phyloP scores from a whole-genome alignment of 2,329 filamentous ascomycete species.

The Rhynchosporium graminicola region DNA sequence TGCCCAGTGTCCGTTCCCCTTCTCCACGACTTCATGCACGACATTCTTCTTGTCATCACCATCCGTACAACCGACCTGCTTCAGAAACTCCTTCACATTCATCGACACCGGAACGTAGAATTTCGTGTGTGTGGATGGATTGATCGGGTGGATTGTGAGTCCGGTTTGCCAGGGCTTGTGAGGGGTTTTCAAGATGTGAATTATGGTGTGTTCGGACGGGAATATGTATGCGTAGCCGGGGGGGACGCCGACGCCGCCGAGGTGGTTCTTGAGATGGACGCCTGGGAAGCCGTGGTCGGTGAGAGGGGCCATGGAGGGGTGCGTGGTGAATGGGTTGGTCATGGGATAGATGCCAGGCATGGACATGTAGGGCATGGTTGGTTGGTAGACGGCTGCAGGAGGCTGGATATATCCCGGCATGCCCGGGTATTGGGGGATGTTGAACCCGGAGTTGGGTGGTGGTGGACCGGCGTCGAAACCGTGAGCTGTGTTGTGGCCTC shows the following conservation, averaged over 20 bases:
- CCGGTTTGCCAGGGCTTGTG: conserved; percentile 52
- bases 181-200: conserved; percentile 56
- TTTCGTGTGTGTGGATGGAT: conserved; percentile 50
- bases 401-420: background rate
- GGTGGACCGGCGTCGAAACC: conserved; percentile 34
- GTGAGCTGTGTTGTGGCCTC: conserved; percentile 35
- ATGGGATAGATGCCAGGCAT: conserved; percentile 2
- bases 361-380: conserved; percentile 4
- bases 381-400: background rate
- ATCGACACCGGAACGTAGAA: conserved; percentile 53
- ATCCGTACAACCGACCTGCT: conserved; percentile 59
- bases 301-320: background rate
- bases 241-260: conserved; percentile 59
- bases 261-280: conserved; percentile 56
- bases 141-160: conserved; percentile 44
- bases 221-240: conserved; percentile 67
- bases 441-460: conserved; percentile 25
- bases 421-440: background rate
- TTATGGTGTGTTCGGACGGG: conserved; percentile 56
- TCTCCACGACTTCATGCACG: conserved; percentile 57
- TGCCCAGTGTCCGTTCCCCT: conserved; percentile 60
- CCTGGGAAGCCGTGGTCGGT: conserved; percentile 47
- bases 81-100: conserved; percentile 57
- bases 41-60: conserved; percentile 53
- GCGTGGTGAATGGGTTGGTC: conserved; percentile 12